phyloP scores from a whole-genome alignment of 495 filamentous ascomycete genomes.

The Lentithecium fluviatile region DNA sequence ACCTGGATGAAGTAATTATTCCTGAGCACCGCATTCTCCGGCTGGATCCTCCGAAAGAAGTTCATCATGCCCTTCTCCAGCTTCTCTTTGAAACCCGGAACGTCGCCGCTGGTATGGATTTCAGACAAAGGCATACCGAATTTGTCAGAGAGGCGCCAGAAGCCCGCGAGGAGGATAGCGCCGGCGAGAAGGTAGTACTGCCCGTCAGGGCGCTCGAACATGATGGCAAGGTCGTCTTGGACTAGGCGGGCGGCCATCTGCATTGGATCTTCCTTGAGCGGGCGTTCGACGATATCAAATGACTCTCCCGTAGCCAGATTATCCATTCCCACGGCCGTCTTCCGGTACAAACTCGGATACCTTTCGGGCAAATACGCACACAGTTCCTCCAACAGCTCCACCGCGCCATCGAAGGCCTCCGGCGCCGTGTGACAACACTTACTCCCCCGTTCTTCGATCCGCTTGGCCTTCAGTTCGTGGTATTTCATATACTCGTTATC shows the following conservation, averaged over 20 bases:
- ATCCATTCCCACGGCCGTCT: conserved; percentile 63
- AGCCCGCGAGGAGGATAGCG: conserved; percentile 75
- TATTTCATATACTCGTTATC: conserved; percentile 79
- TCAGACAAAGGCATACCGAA: conserved; percentile 79
- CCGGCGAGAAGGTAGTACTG: conserved; percentile 85
- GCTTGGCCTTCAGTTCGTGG: conserved; percentile 69
- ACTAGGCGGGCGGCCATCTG: conserved; percentile 64
- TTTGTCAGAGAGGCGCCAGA: conserved; percentile 85
- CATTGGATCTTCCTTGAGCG: conserved; percentile 81
- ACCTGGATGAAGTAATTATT: conserved; percentile 50
- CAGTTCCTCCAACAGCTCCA: conserved; percentile 80
- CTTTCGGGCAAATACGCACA: conserved; percentile 73
- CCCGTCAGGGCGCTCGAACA: conserved; percentile 76
- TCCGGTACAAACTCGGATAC: conserved; percentile 71
- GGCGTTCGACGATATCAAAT: conserved; percentile 67
- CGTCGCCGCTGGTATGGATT: conserved; percentile 80
- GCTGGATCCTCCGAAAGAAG: conserved; percentile 43
- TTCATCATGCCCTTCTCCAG: conserved; percentile 62
- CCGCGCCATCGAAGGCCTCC: conserved; percentile 70
- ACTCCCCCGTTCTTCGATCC: conserved; percentile 67
- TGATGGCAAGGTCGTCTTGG: conserved; percentile 85
- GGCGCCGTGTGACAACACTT: conserved; percentile 73
- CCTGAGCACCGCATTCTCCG: conserved; percentile 42
- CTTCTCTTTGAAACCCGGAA: conserved; percentile 74
- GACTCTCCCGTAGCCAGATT: conserved; percentile 71